A percentile compares a stretch with the other conserved stretches of the same genome.
Evolutionary conservation across 2,329 filamentous ascomycete genomes (phyloP).

Genomic region (Seiridium unicorne): DNA sequence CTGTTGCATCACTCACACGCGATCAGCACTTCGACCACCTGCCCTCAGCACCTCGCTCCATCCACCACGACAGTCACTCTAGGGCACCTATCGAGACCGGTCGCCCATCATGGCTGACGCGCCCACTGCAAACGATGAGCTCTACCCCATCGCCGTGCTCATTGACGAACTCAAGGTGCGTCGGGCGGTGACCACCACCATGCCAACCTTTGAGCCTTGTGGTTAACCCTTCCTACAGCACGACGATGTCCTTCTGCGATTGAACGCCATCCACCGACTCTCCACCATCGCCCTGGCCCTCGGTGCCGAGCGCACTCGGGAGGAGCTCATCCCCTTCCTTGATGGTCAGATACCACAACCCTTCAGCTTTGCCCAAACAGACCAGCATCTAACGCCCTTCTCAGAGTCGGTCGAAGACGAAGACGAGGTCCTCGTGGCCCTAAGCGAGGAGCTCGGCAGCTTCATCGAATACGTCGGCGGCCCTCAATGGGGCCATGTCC

Average conservation of each 20-base stretch:
- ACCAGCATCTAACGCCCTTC: slow-evolving; percentile 24
- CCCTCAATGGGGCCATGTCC: slow-evolving; percentile 89
- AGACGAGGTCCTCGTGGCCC: slow-evolving; percentile 93
- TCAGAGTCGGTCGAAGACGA: slow-evolving; percentile 98
- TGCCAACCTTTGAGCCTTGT: slow-evolving; percentile 2
- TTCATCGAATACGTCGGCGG: slow-evolving; percentile 99
- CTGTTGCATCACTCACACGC: slow-evolving; percentile 6
- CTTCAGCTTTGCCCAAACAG: slow-evolving; percentile 10
- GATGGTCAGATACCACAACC: slow-evolving; percentile 69
- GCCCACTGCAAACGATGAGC: slow-evolving; percentile 91
- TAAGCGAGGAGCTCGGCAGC: slow-evolving; percentile 93
- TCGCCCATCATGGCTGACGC: slow-evolving; percentile 79
- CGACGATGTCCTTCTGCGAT: slow-evolving; percentile 94
- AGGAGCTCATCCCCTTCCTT: slow-evolving; percentile 98
- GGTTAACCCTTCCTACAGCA: slow-evolving; percentile 59
- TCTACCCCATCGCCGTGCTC: slow-evolving; percentile 98
- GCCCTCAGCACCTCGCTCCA: background rate
- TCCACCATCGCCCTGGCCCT: slow-evolving; percentile 97
- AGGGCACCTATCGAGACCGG: slow-evolving; percentile 10
- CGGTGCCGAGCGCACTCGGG: slow-evolving; percentile 92
- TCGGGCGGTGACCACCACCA: slow-evolving; percentile 13
- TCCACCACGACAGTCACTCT: slow-evolving; percentile 5
- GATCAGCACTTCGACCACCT: background rate
- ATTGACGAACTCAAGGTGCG: slow-evolving; percentile 98
- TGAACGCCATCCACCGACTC: slow-evolving; percentile 97